These are phyloP conservation scores for Glycine soja DNA, from an alignment of 306 rosid genomes.

Conservation along the genomic window DNA sequence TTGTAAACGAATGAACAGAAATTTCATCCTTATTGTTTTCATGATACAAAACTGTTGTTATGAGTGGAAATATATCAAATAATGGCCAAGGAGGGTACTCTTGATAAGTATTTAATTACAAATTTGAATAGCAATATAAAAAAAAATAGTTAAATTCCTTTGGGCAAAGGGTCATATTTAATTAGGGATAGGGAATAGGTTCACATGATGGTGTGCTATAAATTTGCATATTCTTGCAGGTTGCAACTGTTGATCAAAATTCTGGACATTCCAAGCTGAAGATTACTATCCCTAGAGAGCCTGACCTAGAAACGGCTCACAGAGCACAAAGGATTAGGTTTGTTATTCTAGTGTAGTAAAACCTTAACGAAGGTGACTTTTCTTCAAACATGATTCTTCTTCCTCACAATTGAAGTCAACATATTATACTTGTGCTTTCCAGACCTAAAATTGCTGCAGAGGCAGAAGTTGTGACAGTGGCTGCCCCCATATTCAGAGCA, in stretches of 20 bases:
- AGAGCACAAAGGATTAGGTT: conserved; percentile 90
- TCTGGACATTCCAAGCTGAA: conserved; percentile 61
- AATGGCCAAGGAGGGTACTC: conserved; percentile 3
- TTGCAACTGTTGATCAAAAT: conserved; percentile 61
- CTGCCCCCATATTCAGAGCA: conserved; percentile 77
- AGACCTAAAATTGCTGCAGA: conserved; percentile 71
- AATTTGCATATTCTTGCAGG: conserved; percentile 59
- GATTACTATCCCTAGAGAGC: conserved; percentile 90
- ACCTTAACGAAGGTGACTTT: conserved; percentile 22
- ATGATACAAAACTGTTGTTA: neutral
- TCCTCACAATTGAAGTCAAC: conserved; percentile 29
- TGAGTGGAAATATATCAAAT: conserved; percentile 6
- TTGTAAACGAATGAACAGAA: conserved; percentile 26
- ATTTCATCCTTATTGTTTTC: conserved; percentile 15
- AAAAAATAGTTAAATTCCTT: conserved; percentile 27
- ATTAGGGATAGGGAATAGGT: conserved; percentile 33
- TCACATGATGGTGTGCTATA: conserved; percentile 31
- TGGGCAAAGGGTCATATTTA: conserved; percentile 4
- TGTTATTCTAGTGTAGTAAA: conserved; percentile 44
- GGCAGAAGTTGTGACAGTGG: conserved; percentile 52
- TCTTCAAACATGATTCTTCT: conserved; percentile 15
- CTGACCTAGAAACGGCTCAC: conserved; percentile 82
- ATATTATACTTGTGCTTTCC: conserved; percentile 43
- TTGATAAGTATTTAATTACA: conserved; percentile 15
- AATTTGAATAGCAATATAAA: conserved; percentile 26